Evolutionary conservation across 2,329 filamentous ascomycete species (phyloP), one percentile per base, ranked within the genome.

Genomic region (Exophiala aquamarina): DNA sequence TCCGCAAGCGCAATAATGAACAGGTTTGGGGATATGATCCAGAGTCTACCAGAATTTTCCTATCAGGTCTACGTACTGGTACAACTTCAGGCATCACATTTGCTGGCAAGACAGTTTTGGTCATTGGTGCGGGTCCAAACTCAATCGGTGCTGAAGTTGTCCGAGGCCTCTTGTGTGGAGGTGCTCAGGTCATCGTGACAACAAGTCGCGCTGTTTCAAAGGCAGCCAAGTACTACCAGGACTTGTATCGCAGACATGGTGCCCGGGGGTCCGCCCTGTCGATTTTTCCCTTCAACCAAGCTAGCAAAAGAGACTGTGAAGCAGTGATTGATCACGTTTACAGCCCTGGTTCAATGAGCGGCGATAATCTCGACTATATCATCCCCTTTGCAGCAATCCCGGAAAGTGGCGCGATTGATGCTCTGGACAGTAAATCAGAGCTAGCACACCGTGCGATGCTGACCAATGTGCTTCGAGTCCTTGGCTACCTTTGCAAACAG

Each of bases 131-230:
- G 6, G 45, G 45, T 0, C 76, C 73, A 2, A 73, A 73, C 31
- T 78, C 78, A 2, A 72, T 81, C 28, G 79, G 81, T 4, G 66
- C 66, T 2, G 70, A 73, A 10, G 76, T 74, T 3, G 78, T 78
- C 1, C 56, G 76, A 13, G 72, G 75, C 7, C 83, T 74, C 55
- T 79, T 79, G 14, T 66, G 64, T 54, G 78, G 79, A 3, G 75
- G 76, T 5, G 74, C 72, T 10, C 26, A 55, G 14, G 68, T 73
- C 7, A 48, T 71, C 8, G 67, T 71, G 8, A 71, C 68, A 3
- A 70, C 70, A 5, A 71, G 65, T 40, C 58, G 56, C 31, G 57
- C 61, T 41, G 56, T 57, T 14, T 62, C 61, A 17, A 55, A 50
- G 4, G 60, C 57, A 8, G 59, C 63, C 5, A 49, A 46, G 4